phyloP scores from a whole-genome alignment of 176 grass and related monocot genomes.

The Ensete ventricosum region DNA sequence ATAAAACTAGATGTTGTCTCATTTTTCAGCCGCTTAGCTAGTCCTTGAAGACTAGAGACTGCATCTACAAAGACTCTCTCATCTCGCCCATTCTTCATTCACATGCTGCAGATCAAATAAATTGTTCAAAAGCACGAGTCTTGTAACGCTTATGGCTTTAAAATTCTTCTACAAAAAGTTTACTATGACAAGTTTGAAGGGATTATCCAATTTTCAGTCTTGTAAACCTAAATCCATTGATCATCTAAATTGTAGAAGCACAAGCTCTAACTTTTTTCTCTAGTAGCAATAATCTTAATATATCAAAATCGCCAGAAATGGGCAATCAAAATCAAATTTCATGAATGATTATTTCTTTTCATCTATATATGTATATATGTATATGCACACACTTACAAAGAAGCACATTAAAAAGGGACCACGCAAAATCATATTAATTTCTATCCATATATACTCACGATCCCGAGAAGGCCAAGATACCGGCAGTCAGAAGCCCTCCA shows the following conservation, averaged over 20 bases:
- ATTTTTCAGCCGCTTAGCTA: background rate
- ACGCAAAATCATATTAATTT: background rate
- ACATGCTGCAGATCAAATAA: background rate
- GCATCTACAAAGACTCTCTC: background rate
- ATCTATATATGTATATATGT: no score
- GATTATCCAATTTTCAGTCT: no score
- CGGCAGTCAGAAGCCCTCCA: slow-evolving; percentile 68
- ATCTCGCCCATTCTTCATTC: background rate
- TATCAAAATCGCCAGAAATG: no score
- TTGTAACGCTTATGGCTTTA: background rate
- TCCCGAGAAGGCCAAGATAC: slow-evolving; percentile 85
- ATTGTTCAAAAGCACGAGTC: background rate
- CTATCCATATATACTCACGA: slow-evolving; percentile 40
- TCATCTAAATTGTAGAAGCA: no score
- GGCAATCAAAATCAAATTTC: no score
- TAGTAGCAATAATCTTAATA: no score
- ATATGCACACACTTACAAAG: background rate
- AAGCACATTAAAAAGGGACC: background rate
- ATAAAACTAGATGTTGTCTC: background rate
- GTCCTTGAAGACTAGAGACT: background rate
- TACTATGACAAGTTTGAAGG: no score
- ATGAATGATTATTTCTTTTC: no score
- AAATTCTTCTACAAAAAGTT: no score
- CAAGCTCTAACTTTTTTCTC: no score
- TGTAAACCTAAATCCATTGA: no score